phyloP scores from a whole-genome alignment of 2,329 filamentous ascomycete genomes.

The Monosporascus sp. region DNA sequence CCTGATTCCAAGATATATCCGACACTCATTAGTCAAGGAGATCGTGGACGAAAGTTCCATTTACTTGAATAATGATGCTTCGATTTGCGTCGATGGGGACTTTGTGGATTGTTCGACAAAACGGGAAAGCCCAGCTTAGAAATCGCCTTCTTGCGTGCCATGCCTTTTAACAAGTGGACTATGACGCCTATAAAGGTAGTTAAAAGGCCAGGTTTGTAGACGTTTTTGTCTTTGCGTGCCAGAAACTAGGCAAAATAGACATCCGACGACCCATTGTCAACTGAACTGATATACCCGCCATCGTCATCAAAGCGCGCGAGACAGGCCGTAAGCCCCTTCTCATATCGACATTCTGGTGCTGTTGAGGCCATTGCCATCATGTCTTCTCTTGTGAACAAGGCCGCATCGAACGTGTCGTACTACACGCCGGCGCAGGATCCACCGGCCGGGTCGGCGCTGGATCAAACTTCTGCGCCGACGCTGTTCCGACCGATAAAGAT shows the following conservation, averaged over 20 bases:
- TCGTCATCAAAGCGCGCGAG: not conserved
- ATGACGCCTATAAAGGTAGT: too few relatives aligned
- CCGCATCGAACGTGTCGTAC: conserved; percentile 41
- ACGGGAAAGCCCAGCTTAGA: too few relatives aligned
- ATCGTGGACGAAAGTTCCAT: too few relatives aligned
- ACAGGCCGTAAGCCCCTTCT: not conserved
- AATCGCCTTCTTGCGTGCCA: too few relatives aligned
- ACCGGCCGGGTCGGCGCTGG: conserved; percentile 43
- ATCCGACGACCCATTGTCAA: not conserved
- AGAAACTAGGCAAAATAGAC: not conserved
- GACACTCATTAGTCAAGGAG: too few relatives aligned
- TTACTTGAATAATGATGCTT: too few relatives aligned
- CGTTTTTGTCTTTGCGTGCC: too few relatives aligned
- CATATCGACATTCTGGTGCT: not conserved
- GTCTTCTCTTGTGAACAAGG: conserved; percentile 27
- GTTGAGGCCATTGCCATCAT: conserved; percentile 8
- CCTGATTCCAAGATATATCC: too few relatives aligned
- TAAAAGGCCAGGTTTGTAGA: too few relatives aligned
- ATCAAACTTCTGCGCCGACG: conserved; percentile 39
- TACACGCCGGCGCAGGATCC: conserved; percentile 52
- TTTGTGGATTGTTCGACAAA: too few relatives aligned
- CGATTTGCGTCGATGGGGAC: too few relatives aligned
- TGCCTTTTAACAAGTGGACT: too few relatives aligned
- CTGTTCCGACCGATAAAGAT: conserved; percentile 53
- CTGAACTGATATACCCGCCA: not conserved